Evolutionary conservation across 2,329 filamentous ascomycete species (phyloP).

Genomic region (Aspergillus sp.): DNA sequence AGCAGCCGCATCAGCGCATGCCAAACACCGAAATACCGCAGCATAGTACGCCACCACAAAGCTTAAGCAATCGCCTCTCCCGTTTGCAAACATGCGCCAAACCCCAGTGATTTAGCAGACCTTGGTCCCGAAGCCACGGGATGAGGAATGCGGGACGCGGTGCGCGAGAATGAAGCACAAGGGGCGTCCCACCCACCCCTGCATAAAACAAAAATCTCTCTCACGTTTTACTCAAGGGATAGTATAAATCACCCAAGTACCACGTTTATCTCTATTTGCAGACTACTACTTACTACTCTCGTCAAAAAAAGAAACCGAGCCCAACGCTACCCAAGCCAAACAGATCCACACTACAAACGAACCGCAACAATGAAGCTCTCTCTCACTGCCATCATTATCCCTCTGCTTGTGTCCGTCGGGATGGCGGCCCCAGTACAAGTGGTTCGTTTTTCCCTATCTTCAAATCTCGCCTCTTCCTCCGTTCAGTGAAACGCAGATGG

Average conservation of each 20-base stretch:
- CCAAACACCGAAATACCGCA: background rate
- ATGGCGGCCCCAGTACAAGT: slow-evolving; percentile 5
- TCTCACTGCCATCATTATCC: background rate
- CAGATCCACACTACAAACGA: too few relatives aligned
- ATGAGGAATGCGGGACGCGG: background rate
- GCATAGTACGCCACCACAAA: background rate
- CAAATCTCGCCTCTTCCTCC: background rate
- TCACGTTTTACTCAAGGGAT: background rate
- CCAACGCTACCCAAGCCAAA: background rate
- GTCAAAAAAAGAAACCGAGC: background rate
- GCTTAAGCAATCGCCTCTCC: too few relatives aligned
- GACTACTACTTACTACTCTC: background rate
- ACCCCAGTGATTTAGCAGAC: background rate
- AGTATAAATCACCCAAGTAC: background rate
- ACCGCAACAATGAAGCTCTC: slow-evolving; percentile 9
- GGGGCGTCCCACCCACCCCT: too few relatives aligned
- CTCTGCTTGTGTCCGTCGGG: background rate
- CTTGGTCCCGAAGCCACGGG: background rate
- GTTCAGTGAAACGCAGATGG: background rate
- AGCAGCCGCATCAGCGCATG: too few relatives aligned
- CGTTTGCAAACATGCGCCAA: background rate
- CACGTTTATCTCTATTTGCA: background rate
- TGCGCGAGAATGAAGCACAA: background rate
- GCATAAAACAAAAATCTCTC: too few relatives aligned
- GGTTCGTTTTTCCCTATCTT: background rate